Percentiles rank a stretch among this genome's conserved stretches.
phyloP scores from a whole-genome alignment of 257 asterid species.

The Salvia splendens region DNA sequence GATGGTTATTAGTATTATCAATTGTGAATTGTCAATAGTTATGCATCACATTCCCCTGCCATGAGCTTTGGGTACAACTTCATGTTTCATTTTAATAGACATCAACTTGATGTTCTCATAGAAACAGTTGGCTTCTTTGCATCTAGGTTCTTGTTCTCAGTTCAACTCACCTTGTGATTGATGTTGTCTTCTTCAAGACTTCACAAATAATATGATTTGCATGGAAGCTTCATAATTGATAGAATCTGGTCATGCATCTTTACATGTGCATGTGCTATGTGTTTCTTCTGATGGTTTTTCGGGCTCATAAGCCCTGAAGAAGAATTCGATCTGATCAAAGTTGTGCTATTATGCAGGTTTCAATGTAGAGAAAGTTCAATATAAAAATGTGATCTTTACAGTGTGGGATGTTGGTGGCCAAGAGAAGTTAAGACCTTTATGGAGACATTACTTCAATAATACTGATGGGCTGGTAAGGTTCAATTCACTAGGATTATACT shows the following conservation, averaged over 20 bases:
- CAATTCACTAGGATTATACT: constrained; percentile 2
- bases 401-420: constrained; percentile 99
- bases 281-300: constrained; percentile 21
- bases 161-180: background rate
- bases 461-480: constrained; percentile 90
- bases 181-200: constrained; percentile 9
- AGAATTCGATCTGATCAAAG: constrained; percentile 28
- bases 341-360: constrained; percentile 64
- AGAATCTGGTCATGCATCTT: constrained; percentile 21
- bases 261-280: constrained; percentile 14
- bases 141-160: background rate
- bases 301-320: constrained; percentile 22
- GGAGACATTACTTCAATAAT: constrained; percentile 96
- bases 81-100: background rate
- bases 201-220: constrained; percentile 9
- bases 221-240: background rate
- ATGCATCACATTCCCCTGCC: background rate
- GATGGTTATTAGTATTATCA: background rate
- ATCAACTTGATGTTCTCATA: background rate
- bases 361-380: constrained; percentile 97
- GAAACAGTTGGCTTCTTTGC: constrained; percentile 10
- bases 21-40: background rate
- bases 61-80: background rate
- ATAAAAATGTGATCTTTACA: constrained; percentile 86
- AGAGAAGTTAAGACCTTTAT: constrained; percentile 88